A percentile compares a stretch with the other conserved stretches of the same genome.
phyloP scores from a whole-genome alignment of 139 green algal species.

The Picochlorum sp. region DNA sequence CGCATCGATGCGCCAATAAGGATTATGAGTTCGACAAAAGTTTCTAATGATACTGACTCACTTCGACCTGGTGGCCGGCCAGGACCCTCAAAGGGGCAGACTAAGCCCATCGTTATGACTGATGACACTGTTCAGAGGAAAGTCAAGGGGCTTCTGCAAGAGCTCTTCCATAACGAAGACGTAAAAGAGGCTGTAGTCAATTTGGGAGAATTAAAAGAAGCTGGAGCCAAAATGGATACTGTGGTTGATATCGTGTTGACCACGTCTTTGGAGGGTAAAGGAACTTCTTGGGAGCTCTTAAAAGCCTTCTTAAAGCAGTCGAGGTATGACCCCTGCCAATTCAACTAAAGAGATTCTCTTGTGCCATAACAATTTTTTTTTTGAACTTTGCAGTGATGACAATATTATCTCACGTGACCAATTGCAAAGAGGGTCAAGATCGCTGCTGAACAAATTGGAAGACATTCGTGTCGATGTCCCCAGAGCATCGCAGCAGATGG shows the following conservation, averaged over 20 bases:
- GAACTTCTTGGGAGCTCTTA: constrained; percentile 15
- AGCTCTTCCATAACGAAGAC: constrained; percentile 27
- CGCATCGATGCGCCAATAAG: constrained; percentile 36
- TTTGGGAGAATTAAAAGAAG: constrained; percentile 26
- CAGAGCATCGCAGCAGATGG: constrained; percentile 31
- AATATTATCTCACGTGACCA: constrained; percentile 2
- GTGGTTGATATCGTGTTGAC: constrained; percentile 27
- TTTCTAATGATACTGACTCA: constrained; percentile 14
- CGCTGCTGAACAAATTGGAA: constrained; percentile 24
- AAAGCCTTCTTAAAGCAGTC: constrained; percentile 9
- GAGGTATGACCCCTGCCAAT: background rate
- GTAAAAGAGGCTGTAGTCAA: constrained; percentile 11
- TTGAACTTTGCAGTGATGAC: background rate
- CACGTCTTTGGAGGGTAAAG: constrained; percentile 17
- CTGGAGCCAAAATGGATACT: background rate
- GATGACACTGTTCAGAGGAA: constrained; percentile 16
- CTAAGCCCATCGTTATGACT: background rate
- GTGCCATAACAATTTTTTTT: background rate
- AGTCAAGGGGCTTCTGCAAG: constrained; percentile 17
- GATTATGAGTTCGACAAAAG: constrained; percentile 21
- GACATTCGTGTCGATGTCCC: constrained; percentile 28
- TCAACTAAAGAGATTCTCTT: background rate
- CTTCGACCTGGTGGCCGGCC: constrained; percentile 26
- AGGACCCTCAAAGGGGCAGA: constrained; percentile 4
- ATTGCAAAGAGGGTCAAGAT: constrained; percentile 9